Evolutionary conservation across 805 yeast species (phyloP), one percentile per base, ranked within the genome.

Genomic region (Grigorovia jiainica): DNA sequence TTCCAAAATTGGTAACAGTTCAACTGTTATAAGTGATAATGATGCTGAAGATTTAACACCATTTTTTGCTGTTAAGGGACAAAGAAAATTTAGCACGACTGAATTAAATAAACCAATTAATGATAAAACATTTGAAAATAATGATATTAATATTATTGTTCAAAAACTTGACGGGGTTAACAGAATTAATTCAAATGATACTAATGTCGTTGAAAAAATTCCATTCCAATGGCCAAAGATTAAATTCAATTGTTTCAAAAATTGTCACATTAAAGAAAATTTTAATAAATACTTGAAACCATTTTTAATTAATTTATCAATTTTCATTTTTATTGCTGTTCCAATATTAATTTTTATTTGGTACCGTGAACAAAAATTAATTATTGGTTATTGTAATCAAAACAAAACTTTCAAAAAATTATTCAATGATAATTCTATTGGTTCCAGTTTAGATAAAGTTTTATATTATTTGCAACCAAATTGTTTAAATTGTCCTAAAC

Each of bases 401-500:
- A 43, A 42, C 17, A 30, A 43, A 20, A 43, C 45, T 9, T 19
- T 39, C 5, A 39, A 39, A 24, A 58, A 79, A 42, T 75, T 72
- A 36, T 63, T 73, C 40, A 56, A 57, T 9, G 29, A 25, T 13
- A 48, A 54, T 36, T 67, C 15, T 80, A 79, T 31, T 54, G 58
- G 0, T 13, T 40, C 42, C 11, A 11, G 17, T 11, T 4, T 24
- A 19, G 44, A 45, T 18, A 61, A 65, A 42, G 58, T 80, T 43
- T 75, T 73, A 40, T 47, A 55, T 0, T 20, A 18, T 6, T 55
- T 71, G 38, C 71, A 71, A 37, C 90, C 94, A 4, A 39, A 51
- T 1, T 90, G 97, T 63, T 63, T 72, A 6, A 72, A 73, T 21
- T 89, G 97, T 57, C 97, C 97, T 1, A 71, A 69, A 7, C 78